Evolutionary conservation across 1,284 basidiomycete species (phyloP).

Genomic region (Erythrobasidium hasegawianum): DNA sequence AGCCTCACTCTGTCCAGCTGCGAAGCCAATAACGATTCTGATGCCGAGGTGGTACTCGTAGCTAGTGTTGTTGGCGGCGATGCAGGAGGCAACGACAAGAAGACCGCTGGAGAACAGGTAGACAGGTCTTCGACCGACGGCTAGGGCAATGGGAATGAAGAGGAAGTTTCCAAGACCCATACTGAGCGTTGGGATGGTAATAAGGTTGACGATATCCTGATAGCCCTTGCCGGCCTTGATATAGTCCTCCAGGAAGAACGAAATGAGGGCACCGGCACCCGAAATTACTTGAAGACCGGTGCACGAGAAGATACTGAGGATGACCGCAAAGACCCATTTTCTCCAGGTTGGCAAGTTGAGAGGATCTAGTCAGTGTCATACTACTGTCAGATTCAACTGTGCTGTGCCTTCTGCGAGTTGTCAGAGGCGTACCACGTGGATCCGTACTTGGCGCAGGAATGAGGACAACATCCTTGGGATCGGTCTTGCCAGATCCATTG

Average conservation of each 20-base stretch:
- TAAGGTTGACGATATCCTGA: constrained; percentile 9
- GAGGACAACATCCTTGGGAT: too few species aligned
- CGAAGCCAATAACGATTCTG: constrained; percentile 10
- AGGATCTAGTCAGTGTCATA: background rate
- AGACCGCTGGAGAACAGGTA: background rate
- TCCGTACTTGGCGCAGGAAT: too few species aligned
- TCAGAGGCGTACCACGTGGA: too few species aligned
- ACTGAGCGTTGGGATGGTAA: constrained; percentile 6
- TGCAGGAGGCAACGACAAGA: background rate
- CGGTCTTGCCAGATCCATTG: too few species aligned
- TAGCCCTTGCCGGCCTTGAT: constrained; percentile 8
- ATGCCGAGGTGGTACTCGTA: constrained; percentile 2
- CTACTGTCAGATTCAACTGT: too few species aligned
- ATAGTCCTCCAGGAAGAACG: constrained; percentile 5
- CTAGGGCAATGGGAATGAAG: constrained; percentile 1
- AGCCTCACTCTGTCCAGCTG: constrained; percentile 4
- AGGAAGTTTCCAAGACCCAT: constrained; percentile 6
- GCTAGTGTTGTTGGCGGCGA: constrained; percentile 1
- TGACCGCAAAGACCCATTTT: constrained; percentile 5
- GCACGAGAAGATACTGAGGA: constrained; percentile 4
- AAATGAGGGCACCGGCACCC: constrained; percentile 3
- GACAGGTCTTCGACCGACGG: constrained; percentile 9
- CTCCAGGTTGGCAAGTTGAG: constrained; percentile 2
- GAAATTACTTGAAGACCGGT: constrained; percentile 5
- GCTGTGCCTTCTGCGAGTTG: too few species aligned